These are phyloP conservation scores for Yueomyces sinensis DNA, from an alignment of 805 yeast genomes.

Conservation along the genomic window DNA sequence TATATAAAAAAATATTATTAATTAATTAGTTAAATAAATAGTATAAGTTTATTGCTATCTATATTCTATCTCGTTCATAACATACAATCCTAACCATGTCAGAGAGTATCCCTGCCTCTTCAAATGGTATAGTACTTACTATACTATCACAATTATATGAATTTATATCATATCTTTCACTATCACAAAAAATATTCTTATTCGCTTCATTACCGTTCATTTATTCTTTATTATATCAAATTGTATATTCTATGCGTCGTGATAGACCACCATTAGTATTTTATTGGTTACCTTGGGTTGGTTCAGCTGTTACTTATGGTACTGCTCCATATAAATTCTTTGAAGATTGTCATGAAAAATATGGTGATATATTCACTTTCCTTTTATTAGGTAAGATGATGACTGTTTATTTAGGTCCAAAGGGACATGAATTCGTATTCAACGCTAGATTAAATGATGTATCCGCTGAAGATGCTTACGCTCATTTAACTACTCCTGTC, in stretches of 20 bases:
- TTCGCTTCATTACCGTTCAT: constrained; percentile 60
- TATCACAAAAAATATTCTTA: too few relatives aligned
- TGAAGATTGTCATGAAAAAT: constrained; percentile 57
- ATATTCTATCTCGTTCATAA: too few relatives aligned
- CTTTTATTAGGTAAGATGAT: constrained; percentile 77
- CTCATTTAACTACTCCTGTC: constrained; percentile 96
- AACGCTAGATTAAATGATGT: constrained; percentile 84
- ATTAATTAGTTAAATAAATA: too few relatives aligned
- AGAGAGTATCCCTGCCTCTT: too few relatives aligned
- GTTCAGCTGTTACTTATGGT: constrained; percentile 81
- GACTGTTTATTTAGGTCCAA: constrained; percentile 95
- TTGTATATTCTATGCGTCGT: constrained; percentile 52
- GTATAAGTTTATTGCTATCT: too few relatives aligned
- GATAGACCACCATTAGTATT: constrained; percentile 86
- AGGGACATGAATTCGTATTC: constrained; percentile 92
- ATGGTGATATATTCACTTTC: constrained; percentile 91
- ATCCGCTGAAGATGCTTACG: constrained; percentile 91
- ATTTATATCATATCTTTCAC: too few relatives aligned
- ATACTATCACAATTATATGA: too few relatives aligned
- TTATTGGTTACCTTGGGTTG: constrained; percentile 92
- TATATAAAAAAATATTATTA: too few relatives aligned
- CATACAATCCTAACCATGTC: too few relatives aligned
- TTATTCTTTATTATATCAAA: constrained; percentile 54
- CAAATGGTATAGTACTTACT: too few relatives aligned
- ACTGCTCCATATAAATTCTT: constrained; percentile 90